Percentiles rank a stretch among this genome's conserved stretches.
Conservation (phyloP, 129 eudicot genomes). For the Centella asiatica region DNA sequence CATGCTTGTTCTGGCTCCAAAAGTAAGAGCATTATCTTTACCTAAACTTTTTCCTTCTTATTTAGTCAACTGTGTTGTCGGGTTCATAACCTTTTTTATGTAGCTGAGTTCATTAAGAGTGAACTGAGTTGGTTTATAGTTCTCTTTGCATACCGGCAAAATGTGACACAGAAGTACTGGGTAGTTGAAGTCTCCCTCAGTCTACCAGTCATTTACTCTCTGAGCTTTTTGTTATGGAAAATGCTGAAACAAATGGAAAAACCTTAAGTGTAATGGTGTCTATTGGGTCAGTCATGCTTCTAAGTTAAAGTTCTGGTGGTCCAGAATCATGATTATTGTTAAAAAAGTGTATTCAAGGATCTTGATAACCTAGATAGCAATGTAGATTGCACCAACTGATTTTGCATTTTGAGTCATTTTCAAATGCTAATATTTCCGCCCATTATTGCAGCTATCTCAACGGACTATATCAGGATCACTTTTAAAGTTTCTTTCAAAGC, state of each 20-base stretch:
- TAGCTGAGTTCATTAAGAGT: background rate
- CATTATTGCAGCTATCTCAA: slow-evolving; percentile 73
- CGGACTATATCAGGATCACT: slow-evolving; percentile 87
- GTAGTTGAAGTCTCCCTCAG: too few species aligned
- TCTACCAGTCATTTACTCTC: too few species aligned
- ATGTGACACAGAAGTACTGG: too few species aligned
- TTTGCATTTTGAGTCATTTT: background rate
- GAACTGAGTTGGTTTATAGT: background rate
- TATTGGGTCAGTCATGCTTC: background rate
- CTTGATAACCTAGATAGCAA: too few species aligned
- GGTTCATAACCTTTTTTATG: background rate
- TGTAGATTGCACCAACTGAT: background rate
- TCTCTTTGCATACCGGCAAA: background rate
- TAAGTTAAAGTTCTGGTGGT: background rate
- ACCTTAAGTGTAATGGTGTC: background rate
- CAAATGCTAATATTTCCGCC: background rate
- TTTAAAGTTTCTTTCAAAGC: slow-evolving; percentile 90
- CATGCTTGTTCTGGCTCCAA: slow-evolving; percentile 97
- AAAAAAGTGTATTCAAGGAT: too few species aligned
- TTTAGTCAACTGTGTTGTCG: background rate
- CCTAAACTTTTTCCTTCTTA: background rate
- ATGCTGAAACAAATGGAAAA: background rate
- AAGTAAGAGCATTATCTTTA: slow-evolving; percentile 39
- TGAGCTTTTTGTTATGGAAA: background rate
- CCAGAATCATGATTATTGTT: too few species aligned